phyloP scores from a whole-genome alignment of 106 monocot genomes.

The Phalaenopsis aphrodite region DNA sequence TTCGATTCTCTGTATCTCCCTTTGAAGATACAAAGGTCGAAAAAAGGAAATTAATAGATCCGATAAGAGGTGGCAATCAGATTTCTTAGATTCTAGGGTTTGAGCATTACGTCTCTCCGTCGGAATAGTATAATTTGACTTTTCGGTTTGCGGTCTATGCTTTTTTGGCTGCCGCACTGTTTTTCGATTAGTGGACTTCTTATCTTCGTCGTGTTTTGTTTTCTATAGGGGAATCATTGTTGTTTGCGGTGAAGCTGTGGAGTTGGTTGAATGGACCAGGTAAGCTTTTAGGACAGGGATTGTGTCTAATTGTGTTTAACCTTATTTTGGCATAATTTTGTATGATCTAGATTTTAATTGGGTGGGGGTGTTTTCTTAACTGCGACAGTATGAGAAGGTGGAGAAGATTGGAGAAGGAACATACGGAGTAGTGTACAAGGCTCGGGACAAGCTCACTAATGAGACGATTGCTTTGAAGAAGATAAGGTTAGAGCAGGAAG shows the following conservation, averaged over 20 bases:
- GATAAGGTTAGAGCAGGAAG: conserved; percentile 73
- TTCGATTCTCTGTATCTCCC: not conserved
- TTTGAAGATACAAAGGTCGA: not conserved
- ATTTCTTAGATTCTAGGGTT: not conserved
- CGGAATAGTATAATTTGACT: not conserved
- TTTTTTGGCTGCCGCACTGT: not conserved
- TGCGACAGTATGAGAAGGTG: conserved; percentile 32
- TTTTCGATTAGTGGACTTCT: not conserved
- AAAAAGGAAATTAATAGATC: conserved; percentile 2
- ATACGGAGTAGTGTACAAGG: conserved; percentile 89
- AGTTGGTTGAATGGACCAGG: conserved; percentile 1
- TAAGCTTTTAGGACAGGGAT: not conserved
- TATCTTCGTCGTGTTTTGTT: conserved; percentile 5
- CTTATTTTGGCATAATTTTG: not conserved
- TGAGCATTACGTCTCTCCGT: not conserved
- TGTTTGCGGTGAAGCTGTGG: not conserved
- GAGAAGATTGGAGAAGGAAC: conserved; percentile 80
- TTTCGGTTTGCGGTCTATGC: not conserved
- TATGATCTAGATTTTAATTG: not conserved
- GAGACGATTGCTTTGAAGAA: conserved; percentile 76
- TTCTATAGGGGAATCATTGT: not conserved
- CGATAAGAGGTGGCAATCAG: not conserved
- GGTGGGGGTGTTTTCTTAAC: not conserved
- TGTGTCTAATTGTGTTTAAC: not conserved
- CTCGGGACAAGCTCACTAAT: conserved; percentile 50